Percentiles rank a stretch among this genome's conserved stretches.
phyloP scores from a whole-genome alignment of 495 filamentous ascomycete genomes.

The Penicillium robsamsonii region DNA sequence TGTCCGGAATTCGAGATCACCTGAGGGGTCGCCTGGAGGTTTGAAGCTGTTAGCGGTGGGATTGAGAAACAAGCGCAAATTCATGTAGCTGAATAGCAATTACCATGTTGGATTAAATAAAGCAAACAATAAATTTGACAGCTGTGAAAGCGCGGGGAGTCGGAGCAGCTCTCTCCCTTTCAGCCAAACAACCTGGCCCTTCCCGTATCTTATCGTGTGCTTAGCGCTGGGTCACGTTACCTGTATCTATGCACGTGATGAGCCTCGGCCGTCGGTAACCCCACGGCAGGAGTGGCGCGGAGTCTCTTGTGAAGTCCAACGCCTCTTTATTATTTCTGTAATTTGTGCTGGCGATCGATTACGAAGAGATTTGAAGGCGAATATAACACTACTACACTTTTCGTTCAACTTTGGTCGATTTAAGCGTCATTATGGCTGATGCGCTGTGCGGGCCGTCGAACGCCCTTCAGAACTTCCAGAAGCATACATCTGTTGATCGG shows the following conservation, averaged over 20 bases:
- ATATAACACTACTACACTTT: neutral
- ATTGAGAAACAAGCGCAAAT: neutral
- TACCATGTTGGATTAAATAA: slow-evolving; percentile 22
- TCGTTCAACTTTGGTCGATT: neutral
- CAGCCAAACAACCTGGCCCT: slow-evolving; percentile 35
- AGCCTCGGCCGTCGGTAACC: slow-evolving; percentile 35
- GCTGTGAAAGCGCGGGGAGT: slow-evolving; percentile 6
- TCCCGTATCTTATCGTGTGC: slow-evolving; percentile 40
- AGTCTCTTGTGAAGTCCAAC: neutral
- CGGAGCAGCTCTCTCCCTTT: slow-evolving; percentile 7
- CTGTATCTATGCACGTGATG: slow-evolving; percentile 14
- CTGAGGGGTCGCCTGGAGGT: slow-evolving; percentile 61
- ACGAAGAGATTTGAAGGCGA: neutral
- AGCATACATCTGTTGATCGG: slow-evolving; percentile 74
- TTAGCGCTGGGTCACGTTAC: slow-evolving; percentile 26
- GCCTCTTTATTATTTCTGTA: neutral
- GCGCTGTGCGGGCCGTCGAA: slow-evolving; percentile 87
- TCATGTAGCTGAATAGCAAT: neutral
- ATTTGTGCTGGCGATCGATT: neutral
- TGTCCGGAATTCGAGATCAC: slow-evolving; percentile 88
- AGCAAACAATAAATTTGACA: slow-evolving; percentile 5
- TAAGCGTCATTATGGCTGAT: slow-evolving; percentile 63
- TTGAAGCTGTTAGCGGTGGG: slow-evolving; percentile 19
- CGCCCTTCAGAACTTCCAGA: slow-evolving; percentile 78
- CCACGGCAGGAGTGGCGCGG: slow-evolving; percentile 17